Base-by-base conservation (phyloP, 345 rosid species). In the Citrus mangshanensis region DNA sequence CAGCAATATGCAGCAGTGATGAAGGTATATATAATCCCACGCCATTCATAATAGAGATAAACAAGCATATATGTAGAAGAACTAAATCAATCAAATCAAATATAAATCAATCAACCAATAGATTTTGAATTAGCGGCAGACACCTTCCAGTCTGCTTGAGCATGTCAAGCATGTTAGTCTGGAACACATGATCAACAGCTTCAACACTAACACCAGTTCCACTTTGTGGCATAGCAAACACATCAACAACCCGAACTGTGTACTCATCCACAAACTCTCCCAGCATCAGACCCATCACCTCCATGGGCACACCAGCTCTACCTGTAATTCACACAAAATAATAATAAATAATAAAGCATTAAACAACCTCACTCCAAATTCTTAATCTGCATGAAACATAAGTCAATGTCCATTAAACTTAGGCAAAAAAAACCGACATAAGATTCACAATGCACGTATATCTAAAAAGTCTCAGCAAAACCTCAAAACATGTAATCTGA, bases 281-380 rank as follows among this genome's bases (percentile, higher is more conserved):
- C 35, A 94, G 89, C 99, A 97, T 97, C 95, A 97, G 73, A 30
- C 99, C 99, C 99, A 97, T 97, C 2, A 97, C 99, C 75, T 97
- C 98, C 99, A 97, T 97, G 63, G 99, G 99, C 46, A 97, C 99
- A 70, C 99, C 98, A 88, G 98, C 99, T 84, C 99, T 93, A 65
- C 98, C 98, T 93, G 76, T 66, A 66, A 73, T 76, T 76, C 65
- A 70, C 42, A 71, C 19, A 60, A 63, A 64, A 25, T 10, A 42
- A 46, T 34, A n/a, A 60, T 14, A 13, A 32, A 56, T 19, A 19
- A 2, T 25, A 81, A 64, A 59, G 6, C 5, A 78, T 25, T 72
- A 25, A 2, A 59, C 77, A 68, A 77, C 32, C 56, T 38, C 56
- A 60, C 25, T 35, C 19, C 28, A 9, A 65, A 34, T 65, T 30